phyloP scores from a whole-genome alignment of 305 asterid genomes.

The Fraxinus velutina region DNA sequence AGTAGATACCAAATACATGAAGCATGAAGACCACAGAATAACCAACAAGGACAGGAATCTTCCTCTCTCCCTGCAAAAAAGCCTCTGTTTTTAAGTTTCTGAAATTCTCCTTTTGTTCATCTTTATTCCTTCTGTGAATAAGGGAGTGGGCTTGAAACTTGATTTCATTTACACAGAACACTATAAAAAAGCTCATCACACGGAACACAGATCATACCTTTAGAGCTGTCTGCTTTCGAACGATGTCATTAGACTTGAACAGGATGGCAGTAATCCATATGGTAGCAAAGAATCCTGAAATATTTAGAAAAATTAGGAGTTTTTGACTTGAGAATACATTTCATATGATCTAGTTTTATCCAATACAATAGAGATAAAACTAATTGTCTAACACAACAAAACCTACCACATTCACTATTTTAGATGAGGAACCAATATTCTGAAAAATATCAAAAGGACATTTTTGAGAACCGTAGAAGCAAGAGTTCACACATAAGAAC shows the following conservation, averaged over 20 bases:
- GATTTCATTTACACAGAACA: constrained; percentile 7
- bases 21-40: constrained; percentile 54
- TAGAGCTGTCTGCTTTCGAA: constrained; percentile 85
- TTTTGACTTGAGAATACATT: background rate
- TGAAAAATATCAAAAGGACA: background rate
- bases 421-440: background rate
- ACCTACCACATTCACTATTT: background rate
- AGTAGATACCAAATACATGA: constrained; percentile 68
- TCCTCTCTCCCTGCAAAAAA: constrained; percentile 80
- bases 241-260: constrained; percentile 81
- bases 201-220: constrained; percentile 49
- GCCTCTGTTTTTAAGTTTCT: constrained; percentile 13
- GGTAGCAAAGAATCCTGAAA: constrained; percentile 53
- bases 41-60: constrained; percentile 53
- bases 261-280: constrained; percentile 72
- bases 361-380: background rate
- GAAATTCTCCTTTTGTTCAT: constrained; percentile 14
- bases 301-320: background rate
- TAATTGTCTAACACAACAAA: background rate
- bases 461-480: background rate
- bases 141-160: background rate
- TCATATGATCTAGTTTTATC: background rate
- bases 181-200: constrained; percentile 16
- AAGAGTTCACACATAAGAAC: background rate
- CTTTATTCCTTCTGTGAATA: background rate